Percentiles rank a stretch among this genome's conserved stretches.
These are phyloP conservation scores for Aureobasidium pullulans DNA, from an alignment of 2,329 filamentous ascomycete genomes.

Conservation along the genomic window DNA sequence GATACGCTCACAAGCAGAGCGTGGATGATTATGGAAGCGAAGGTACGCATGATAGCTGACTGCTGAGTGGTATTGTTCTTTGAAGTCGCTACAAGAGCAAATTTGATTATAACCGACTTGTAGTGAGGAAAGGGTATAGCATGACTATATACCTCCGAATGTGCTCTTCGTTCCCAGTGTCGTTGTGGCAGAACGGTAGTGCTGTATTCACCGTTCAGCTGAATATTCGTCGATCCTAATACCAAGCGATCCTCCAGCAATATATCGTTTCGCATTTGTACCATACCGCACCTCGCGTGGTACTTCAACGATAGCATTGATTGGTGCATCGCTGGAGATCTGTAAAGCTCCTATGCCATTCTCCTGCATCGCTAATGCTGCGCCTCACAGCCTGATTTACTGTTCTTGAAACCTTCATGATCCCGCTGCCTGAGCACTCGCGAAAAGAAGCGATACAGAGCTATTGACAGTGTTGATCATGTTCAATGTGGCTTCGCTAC, in stretches of 20 bases:
- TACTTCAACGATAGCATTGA: neutral
- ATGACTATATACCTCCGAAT: neutral
- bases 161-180: neutral
- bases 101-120: neutral
- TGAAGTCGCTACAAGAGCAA: neutral
- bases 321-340: neutral
- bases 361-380: too few relatives aligned
- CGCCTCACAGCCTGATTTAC: too few relatives aligned
- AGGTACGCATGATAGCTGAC: neutral
- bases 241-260: neutral
- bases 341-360: too few relatives aligned
- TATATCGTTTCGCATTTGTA: neutral
- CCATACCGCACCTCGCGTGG: neutral
- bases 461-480: neutral
- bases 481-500: neutral
- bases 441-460: neutral
- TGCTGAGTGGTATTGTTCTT: too few relatives aligned
- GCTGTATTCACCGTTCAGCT: neutral
- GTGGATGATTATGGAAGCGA: neutral
- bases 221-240: neutral
- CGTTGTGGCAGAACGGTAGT: neutral
- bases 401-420: neutral
- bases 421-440: neutral
- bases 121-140: neutral
- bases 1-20: neutral